These are phyloP conservation scores for Cordia subcordata DNA, from an alignment of 257 asterid genomes.

Conservation along the genomic window DNA sequence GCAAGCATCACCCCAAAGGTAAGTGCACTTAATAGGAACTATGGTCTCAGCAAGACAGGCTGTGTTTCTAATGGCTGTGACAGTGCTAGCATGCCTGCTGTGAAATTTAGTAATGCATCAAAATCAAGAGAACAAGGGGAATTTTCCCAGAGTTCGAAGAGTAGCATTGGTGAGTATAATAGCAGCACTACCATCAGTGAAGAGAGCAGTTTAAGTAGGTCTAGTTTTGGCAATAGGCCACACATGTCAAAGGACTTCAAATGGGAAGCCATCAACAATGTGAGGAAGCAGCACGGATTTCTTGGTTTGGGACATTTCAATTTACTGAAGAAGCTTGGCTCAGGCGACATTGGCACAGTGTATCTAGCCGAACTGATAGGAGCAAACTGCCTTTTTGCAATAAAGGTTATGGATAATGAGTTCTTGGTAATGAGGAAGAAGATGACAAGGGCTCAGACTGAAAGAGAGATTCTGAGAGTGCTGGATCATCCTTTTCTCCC, in stretches of 20 bases:
- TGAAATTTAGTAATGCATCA: slow-evolving; percentile 28
- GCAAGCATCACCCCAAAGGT: slow-evolving; percentile 20
- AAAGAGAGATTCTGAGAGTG: slow-evolving; percentile 78
- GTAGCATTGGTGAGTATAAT: slow-evolving; percentile 79
- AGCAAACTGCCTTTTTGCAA: slow-evolving; percentile 61
- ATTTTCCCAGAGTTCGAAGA: slow-evolving; percentile 76
- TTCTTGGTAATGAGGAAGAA: slow-evolving; percentile 70
- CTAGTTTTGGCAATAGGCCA: slow-evolving; percentile 58
- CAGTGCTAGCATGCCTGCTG: slow-evolving; percentile 20
- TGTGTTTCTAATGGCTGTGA: slow-evolving; percentile 21
- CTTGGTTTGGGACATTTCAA: slow-evolving; percentile 69
- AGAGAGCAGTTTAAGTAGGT: slow-evolving; percentile 73
- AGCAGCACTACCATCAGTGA: slow-evolving; percentile 80
- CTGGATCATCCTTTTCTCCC: slow-evolving; percentile 98
- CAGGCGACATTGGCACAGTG: slow-evolving; percentile 88
- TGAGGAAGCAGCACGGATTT: slow-evolving; percentile 57
- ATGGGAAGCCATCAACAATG: slow-evolving; percentile 66
- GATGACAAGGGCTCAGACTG: slow-evolving; percentile 81
- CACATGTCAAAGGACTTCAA: slow-evolving; percentile 84
- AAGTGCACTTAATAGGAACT: slow-evolving; percentile 15
- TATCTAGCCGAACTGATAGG: slow-evolving; percentile 77
- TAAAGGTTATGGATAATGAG: slow-evolving; percentile 94
- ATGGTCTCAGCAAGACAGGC: slow-evolving; percentile 21
- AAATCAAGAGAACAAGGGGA: slow-evolving; percentile 55
- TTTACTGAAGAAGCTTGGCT: slow-evolving; percentile 73